Base-by-base conservation (phyloP, 805 yeast genomes). In the Candida caryicola region DNA sequence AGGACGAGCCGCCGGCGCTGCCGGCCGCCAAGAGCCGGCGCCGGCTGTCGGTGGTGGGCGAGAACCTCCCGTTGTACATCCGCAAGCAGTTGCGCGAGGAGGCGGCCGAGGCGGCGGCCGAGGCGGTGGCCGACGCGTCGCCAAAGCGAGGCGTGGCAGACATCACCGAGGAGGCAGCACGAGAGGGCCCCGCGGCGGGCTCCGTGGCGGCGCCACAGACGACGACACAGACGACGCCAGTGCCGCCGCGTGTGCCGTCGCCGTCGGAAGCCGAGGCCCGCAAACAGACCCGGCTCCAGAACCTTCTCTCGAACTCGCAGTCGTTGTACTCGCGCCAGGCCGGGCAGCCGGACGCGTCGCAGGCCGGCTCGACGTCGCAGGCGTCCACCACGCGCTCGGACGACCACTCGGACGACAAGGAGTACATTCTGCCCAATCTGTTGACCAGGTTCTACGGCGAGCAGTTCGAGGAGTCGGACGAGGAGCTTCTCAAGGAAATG, bases 391-490 rank as follows among this genome's bases (percentile, higher is more conserved):
- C 16, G 6, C 56, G 49, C 18, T 46, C 37, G 14, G 52, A 49
- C 4, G 53, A 47, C 14, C 37, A 31, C 12, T 59, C 47, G 3
- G 63, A 50, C 14, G 66, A 64, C 32, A 59, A 52, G 36, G 70
- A 66, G 41, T 67, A 68, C 42, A 57, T 66, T 16, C 70, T 63
- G 71, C 72, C 74, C 9, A 55, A 55, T 33, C 64, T 58, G 63
- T 46, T 67, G 32, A 57, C 66, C 3, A 51, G 50, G 30, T 59
- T 54, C 33, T 57, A 56, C 31, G 66, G 52, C 4, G 33, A 43
- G 13, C 55, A 54, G 15, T 29, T 32, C 8, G 54, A 51, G 9
- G 56, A 54, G 15, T 49, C 43, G 3, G 51, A 49, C 26, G 55
- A 51, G 7, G 56, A 55, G 19, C 34, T 47, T 13, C 31, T 47